Percentiles rank a stretch among this genome's conserved stretches.
Conservation (phyloP, 306 rosid genomes). For the Lathyrus tuberosus region DNA sequence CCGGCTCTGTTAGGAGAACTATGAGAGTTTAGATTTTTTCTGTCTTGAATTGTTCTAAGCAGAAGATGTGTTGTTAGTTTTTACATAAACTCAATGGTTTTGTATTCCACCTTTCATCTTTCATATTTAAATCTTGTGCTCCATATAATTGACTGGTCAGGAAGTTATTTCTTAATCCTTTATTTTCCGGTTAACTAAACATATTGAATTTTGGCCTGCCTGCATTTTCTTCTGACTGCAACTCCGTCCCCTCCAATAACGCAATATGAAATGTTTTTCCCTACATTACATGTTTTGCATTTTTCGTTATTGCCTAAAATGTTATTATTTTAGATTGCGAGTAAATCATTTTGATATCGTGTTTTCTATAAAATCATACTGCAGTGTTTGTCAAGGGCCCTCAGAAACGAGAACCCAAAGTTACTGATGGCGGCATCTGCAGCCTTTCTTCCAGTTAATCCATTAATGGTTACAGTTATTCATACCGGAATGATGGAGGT, state of each 20-base stretch:
- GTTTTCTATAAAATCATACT: conserved; percentile 31
- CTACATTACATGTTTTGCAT: conserved; percentile 6
- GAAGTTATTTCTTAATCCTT: too few species aligned
- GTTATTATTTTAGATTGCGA: conserved; percentile 21
- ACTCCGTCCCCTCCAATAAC: too few species aligned
- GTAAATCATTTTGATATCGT: conserved; percentile 29
- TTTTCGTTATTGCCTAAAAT: conserved; percentile 19
- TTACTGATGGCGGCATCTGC: conserved; percentile 93
- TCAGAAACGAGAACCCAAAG: conserved; percentile 80
- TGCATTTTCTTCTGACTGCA: too few species aligned
- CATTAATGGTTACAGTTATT: conserved; percentile 86
- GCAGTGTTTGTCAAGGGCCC: conserved; percentile 89
- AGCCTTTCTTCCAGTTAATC: conserved; percentile 72
- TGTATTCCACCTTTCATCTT: too few species aligned
- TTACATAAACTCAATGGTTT: too few species aligned
- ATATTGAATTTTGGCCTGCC: too few species aligned
- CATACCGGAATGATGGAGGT: conserved; percentile 99
- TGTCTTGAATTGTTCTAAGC: too few species aligned
- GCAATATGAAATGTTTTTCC: conserved; percentile 15
- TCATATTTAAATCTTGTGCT: too few species aligned
- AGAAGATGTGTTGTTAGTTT: conserved; percentile 11
- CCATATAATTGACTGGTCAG: too few species aligned
- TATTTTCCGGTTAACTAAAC: too few species aligned
- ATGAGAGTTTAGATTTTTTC: too few species aligned
- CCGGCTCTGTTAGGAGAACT: not conserved